A percentile compares a stretch with the other conserved stretches of the same genome.
These are phyloP conservation scores for Penicillium taxi DNA, from an alignment of 495 filamentous ascomycete genomes.

Conservation along the genomic window DNA sequence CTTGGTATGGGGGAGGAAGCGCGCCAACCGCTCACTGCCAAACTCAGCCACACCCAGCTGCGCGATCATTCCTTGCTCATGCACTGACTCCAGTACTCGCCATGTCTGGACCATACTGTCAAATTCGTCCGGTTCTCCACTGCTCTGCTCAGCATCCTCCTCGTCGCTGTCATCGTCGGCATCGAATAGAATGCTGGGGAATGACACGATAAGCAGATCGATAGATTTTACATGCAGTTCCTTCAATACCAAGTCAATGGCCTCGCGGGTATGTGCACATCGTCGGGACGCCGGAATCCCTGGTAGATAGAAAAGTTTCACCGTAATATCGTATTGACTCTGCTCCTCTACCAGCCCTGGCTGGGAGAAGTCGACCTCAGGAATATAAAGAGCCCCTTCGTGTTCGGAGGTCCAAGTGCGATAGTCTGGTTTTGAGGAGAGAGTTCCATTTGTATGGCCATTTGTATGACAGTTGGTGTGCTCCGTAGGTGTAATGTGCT, in stretches of 20 bases:
- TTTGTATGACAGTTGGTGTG: constrained; percentile 13
- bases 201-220: constrained; percentile 86
- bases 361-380: constrained; percentile 62
- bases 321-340: constrained; percentile 81
- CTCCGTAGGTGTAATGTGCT: constrained; percentile 43
- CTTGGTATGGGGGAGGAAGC: constrained; percentile 55
- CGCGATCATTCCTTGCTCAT: constrained; percentile 60
- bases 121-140: constrained; percentile 43
- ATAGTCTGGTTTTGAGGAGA: constrained; percentile 19
- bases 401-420: constrained; percentile 57
- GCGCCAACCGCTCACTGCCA: constrained; percentile 66
- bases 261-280: constrained; percentile 60
- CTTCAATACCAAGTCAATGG: constrained; percentile 67
- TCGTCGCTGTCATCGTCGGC: constrained; percentile 79
- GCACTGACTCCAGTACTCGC: constrained; percentile 63
- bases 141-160: constrained; percentile 53
- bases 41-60: constrained; percentile 86
- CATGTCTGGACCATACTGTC: constrained; percentile 68
- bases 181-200: constrained; percentile 89
- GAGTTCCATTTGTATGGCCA: constrained; percentile 11
- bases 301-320: constrained; percentile 87
- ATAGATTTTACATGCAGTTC: constrained; percentile 68
- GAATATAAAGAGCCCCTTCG: constrained; percentile 60
- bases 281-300: constrained; percentile 53
- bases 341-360: constrained; percentile 69